These are phyloP conservation scores for Gynostemma pentaphyllum DNA, from an alignment of 306 rosid species.

Conservation along the genomic window DNA sequence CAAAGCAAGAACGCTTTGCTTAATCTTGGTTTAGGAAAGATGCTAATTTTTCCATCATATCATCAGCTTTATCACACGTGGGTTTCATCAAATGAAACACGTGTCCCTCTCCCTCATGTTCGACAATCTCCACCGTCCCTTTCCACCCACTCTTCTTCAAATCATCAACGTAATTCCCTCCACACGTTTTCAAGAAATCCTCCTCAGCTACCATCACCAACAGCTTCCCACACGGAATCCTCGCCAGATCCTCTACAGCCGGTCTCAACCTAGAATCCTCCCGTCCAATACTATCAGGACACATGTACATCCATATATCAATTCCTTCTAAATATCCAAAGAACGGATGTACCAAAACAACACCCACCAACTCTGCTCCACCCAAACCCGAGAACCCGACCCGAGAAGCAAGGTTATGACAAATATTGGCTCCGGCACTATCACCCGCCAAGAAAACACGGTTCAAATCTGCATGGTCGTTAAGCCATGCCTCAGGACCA, in stretches of 20 bases:
- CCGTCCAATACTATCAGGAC: slow-evolving; percentile 19
- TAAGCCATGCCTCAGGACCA: slow-evolving; percentile 39
- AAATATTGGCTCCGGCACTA: slow-evolving; percentile 32
- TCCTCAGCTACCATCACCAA: slow-evolving; percentile 34
- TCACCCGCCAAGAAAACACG: slow-evolving; percentile 33
- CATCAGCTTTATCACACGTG: slow-evolving; percentile 8
- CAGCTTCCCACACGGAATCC: slow-evolving; percentile 31
- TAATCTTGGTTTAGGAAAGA: slow-evolving; percentile 22
- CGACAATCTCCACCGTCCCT: slow-evolving; percentile 32
- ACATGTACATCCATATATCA: slow-evolving; percentile 44
- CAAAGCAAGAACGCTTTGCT: no score
- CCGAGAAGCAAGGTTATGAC: slow-evolving; percentile 12
- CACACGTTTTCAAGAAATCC: slow-evolving; percentile 26
- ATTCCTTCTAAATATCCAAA: slow-evolving; percentile 27
- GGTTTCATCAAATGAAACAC: slow-evolving; percentile 25
- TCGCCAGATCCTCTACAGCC: slow-evolving; percentile 26
- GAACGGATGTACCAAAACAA: slow-evolving; percentile 30
- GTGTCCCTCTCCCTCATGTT: slow-evolving; percentile 23
- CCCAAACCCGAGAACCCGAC: slow-evolving; percentile 11
- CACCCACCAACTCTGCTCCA: slow-evolving; percentile 18
- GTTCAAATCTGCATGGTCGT: slow-evolving; percentile 16
- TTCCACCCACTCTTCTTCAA: slow-evolving; percentile 41
- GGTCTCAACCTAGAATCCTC: slow-evolving; percentile 34
- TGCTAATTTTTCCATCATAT: slow-evolving; percentile 19
- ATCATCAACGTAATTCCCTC: slow-evolving; percentile 19